Conservation (phyloP, 176 grass and related monocot species). For the Avena atlantica region DNA sequence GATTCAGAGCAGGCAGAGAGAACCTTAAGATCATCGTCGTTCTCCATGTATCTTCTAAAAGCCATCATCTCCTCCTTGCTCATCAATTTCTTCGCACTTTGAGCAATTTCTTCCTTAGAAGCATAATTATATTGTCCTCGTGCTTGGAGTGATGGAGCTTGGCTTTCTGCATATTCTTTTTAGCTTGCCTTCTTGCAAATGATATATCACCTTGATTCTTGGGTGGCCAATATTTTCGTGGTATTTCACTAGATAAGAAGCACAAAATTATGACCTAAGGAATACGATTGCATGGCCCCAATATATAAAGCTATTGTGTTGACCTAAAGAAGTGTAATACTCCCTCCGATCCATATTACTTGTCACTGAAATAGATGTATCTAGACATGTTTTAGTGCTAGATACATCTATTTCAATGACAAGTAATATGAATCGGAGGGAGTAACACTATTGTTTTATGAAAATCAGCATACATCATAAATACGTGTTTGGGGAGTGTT, state of each 20-base stretch:
- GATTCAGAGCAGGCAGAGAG: not conserved
- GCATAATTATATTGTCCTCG: not conserved
- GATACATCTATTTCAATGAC: too few relatives aligned
- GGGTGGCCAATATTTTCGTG: not conserved
- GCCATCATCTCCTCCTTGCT: constrained; percentile 19
- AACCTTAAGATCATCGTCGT: not conserved
- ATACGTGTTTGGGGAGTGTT: not conserved
- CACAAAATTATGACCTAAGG: not conserved
- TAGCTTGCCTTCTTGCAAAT: not conserved
- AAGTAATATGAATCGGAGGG: too few relatives aligned
- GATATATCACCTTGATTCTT: not conserved
- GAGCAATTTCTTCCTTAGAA: not conserved
- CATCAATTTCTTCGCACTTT: constrained; percentile 1
- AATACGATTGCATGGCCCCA: not conserved
- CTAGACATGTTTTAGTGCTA: too few relatives aligned
- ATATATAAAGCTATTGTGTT: not conserved
- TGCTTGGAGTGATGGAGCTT: not conserved
- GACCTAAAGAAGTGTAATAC: not conserved
- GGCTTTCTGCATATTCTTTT: not conserved
- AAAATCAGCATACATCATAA: not conserved
- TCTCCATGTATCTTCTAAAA: constrained; percentile 14
- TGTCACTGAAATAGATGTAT: too few relatives aligned
- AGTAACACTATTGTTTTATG: not conserved
- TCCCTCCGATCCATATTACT: too few relatives aligned
- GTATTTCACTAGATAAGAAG: not conserved